Conservation (phyloP, 1,284 basidiomycete species). For the Ceratobasidium sp. region DNA sequence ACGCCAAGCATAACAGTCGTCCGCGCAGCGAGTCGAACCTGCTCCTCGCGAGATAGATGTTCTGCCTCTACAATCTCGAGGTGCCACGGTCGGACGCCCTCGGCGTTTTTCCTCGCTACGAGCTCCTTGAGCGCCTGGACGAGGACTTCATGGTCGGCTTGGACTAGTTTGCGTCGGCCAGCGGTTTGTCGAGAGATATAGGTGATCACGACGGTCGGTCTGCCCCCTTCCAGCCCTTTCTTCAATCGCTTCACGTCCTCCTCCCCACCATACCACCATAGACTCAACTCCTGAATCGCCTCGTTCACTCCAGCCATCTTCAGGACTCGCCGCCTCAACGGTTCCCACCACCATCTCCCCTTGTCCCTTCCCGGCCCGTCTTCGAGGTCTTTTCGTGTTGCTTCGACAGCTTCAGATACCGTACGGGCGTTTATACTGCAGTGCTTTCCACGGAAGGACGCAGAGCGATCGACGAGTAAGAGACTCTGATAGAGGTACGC, state of each 20-base stretch:
- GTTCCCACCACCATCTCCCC: conserved; percentile 48
- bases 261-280: conserved; percentile 30
- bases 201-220: conserved; percentile 47
- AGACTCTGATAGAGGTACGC: conserved; percentile 46
- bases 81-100: conserved; percentile 26
- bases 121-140: conserved; percentile 47
- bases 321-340: conserved; percentile 45
- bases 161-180: conserved; percentile 44
- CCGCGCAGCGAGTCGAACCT: conserved; percentile 47
- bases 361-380: conserved; percentile 31
- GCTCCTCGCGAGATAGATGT: conserved; percentile 48
- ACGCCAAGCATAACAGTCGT: conserved; percentile 52
- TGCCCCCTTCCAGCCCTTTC: not conserved
- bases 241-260: conserved; percentile 2
- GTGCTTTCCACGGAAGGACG: conserved; percentile 44
- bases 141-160: conserved; percentile 49
- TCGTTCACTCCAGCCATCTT: conserved; percentile 41
- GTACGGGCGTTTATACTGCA: conserved; percentile 43
- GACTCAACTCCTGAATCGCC: conserved; percentile 32
- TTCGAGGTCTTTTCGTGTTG: conserved; percentile 42
- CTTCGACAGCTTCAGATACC: conserved; percentile 46
- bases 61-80: conserved; percentile 49
- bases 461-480: conserved; percentile 49
- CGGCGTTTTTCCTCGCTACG: conserved; percentile 35
- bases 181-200: conserved; percentile 50